Percentiles rank a stretch among this genome's conserved stretches.
These are phyloP conservation scores for Triticum turgidum DNA, from an alignment of 176 grass and related monocot genomes.

Conservation along the genomic window DNA sequence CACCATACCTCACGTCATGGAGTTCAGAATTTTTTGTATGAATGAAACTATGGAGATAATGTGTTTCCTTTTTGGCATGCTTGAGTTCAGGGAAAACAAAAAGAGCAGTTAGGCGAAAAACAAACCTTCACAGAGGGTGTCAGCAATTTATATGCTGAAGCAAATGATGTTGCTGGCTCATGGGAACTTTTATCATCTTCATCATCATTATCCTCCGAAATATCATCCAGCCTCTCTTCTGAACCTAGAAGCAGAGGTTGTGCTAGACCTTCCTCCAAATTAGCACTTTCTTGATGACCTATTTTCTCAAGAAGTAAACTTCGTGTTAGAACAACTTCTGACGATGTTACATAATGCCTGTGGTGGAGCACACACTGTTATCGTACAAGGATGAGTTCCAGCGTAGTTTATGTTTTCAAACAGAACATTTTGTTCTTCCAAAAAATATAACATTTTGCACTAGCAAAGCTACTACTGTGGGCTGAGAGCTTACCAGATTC, in stretches of 20 bases:
- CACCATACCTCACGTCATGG: background rate
- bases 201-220: conserved; percentile 46
- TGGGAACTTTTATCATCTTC: conserved; percentile 55
- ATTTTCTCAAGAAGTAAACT: conserved; percentile 31
- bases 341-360: no score
- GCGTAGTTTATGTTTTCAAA: background rate
- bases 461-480: background rate
- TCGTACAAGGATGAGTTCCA: background rate
- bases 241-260: conserved; percentile 62
- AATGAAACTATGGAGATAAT: background rate
- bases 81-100: background rate
- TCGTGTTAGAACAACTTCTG: conserved; percentile 1
- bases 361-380: background rate
- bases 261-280: conserved; percentile 77
- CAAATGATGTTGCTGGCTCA: conserved; percentile 67
- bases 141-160: conserved; percentile 87
- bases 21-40: background rate
- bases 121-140: conserved; percentile 92
- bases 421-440: background rate
- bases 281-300: conserved; percentile 48
- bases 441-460: background rate
- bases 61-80: background rate
- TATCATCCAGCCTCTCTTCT: conserved; percentile 50
- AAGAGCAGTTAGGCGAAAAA: background rate
- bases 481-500: conserved; percentile 54